Evolutionary conservation across 2,329 filamentous ascomycete species (phyloP), one percentile per base, ranked within the genome.

Genomic region (Exophiala calicioides): DNA sequence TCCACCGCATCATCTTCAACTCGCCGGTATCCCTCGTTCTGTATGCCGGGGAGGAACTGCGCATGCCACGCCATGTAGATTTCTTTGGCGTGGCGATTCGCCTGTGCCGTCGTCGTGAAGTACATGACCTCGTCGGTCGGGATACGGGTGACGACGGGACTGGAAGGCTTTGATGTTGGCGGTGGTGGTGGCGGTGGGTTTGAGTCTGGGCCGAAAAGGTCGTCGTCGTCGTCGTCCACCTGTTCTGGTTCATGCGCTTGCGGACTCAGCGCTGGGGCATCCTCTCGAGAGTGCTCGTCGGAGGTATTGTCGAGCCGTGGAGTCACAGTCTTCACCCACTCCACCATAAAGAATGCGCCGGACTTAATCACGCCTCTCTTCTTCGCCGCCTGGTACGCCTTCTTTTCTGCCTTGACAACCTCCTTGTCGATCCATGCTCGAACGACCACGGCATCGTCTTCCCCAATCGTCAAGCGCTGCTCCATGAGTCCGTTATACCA

Each of bases 11-110:
- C 47, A 13, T 50, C 40, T 32, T 57, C 54, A 5, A 44, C 30
- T 3, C 45, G 26, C n/a, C 50, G 37, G 20, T 53, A 55, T 10
- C 44, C 44, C 30, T 57, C 47, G 45, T 57, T 54, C 19, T 40
- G 36, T 13, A 37, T n/a, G 16, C 53, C 53, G 2, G 49, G 47
- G 6, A 57, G 40, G 32, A 54, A 57, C 9, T 9, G 24, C 16
- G 30, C 31, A 40, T 57, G 41, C 56, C 56, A 58, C 5, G 29
- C 27, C 38, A 55, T 46, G 47, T 53, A 60, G 16, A 54, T 21
- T 9, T 52, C 36, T 26, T 45, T 51, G 13, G 57, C 57, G 24
- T 54, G 41, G 7, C 56, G 52, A 36, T 60, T 60, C 5, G 57
- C 57, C 18, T 38, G 40, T 18, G 46, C 47, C 7, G 55, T 33